phyloP scores from a whole-genome alignment of 202 grass and related monocot species.

The Panicum hallii region DNA sequence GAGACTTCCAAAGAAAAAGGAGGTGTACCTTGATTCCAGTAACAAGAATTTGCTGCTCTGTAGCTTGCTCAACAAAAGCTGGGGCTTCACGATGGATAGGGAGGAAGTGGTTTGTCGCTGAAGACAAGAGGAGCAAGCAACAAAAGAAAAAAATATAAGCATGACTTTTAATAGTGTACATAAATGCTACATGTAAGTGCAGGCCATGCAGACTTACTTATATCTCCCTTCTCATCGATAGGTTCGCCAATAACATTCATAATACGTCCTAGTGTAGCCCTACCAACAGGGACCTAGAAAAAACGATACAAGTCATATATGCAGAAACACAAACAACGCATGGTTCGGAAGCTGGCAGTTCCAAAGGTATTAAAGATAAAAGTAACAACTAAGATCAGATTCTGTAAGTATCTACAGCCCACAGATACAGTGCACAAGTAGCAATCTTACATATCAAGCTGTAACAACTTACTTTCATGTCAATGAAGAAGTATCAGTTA shows the following conservation, averaged over 20 bases:
- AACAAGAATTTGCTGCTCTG: constrained; percentile 93
- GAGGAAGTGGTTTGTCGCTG: constrained; percentile 83
- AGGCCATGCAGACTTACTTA: constrained; percentile 65
- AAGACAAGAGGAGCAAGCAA: constrained; percentile 37
- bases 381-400: constrained; percentile 13
- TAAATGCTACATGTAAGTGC: constrained; percentile 9
- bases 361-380: neutral
- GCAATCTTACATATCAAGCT: neutral
- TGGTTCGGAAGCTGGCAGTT: neutral
- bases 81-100: constrained; percentile 95
- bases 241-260: constrained; percentile 96
- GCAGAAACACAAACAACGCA: neutral
- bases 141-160: constrained; percentile 5
- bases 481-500: neutral
- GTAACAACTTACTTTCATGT: neutral
- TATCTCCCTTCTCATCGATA: constrained; percentile 88
- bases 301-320: constrained; percentile 32
- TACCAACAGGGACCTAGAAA: constrained; percentile 90
- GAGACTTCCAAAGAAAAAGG: neutral
- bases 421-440: neutral
- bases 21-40: constrained; percentile 85
- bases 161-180: neutral
- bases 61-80: constrained; percentile 92
- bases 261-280: constrained; percentile 90
- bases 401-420: neutral